phyloP scores from a whole-genome alignment of 306 rosid species.

The Crotalaria pallida region DNA sequence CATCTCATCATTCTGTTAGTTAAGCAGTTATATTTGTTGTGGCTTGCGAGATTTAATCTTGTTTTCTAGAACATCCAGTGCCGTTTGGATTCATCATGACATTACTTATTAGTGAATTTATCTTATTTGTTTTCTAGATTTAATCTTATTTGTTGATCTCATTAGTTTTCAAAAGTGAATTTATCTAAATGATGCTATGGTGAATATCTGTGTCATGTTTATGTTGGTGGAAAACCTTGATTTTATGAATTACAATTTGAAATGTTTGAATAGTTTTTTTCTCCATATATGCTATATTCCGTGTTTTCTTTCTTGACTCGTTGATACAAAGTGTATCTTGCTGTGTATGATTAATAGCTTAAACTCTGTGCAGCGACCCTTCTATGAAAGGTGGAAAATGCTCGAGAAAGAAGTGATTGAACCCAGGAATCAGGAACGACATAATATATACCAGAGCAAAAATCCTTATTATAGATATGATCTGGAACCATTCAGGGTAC shows the following conservation, averaged over 20 bases:
- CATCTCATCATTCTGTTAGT: not conserved
- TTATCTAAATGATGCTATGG: not conserved
- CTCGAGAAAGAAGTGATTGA: slow-evolving; percentile 99
- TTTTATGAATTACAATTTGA: slow-evolving; percentile 5
- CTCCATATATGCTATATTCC: not conserved
- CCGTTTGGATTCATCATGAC: not conserved
- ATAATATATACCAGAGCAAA: slow-evolving; percentile 53
- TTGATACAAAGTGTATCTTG: not conserved
- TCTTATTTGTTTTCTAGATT: too few relatives aligned
- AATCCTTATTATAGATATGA: slow-evolving; percentile 91
- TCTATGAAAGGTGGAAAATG: slow-evolving; percentile 97
- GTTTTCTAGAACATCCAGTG: not conserved
- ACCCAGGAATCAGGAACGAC: slow-evolving; percentile 89
- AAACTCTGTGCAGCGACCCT: slow-evolving; percentile 84
- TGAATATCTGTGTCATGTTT: not conserved
- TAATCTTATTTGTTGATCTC: too few relatives aligned
- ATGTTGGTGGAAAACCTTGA: not conserved
- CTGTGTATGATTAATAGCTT: slow-evolving; percentile 17
- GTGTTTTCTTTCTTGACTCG: not conserved
- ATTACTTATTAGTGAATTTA: not conserved
- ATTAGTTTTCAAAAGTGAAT: not conserved
- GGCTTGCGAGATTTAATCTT: not conserved
- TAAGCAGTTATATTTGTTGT: not conserved
- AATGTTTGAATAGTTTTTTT: not conserved
- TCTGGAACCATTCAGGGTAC: slow-evolving; percentile 95